Base-by-base conservation (phyloP, 2,329 filamentous ascomycete species). In the Fusarium sp. region DNA sequence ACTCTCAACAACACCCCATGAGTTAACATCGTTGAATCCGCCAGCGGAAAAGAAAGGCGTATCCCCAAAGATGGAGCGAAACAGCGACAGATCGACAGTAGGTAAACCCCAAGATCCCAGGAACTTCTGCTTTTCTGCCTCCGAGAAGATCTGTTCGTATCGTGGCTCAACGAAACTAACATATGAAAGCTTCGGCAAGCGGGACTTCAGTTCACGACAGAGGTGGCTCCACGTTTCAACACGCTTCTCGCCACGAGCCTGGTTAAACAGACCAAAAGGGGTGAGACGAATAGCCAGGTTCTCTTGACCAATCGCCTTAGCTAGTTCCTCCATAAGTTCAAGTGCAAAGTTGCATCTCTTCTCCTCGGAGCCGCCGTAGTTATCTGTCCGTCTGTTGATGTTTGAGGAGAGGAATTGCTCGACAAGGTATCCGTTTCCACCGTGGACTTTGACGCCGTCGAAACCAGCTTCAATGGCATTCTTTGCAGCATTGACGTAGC, bases 41-140 rank as follows among this genome's bases (percentile, higher is more conserved):
- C 88, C 88, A 0, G 86, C 88, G 0, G 87, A 85, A 69, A 90
- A 84, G 79, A 90, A 88, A 0, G 87, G 88, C 1, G 87, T 87
- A 11, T 81, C 79, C 5, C 84, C 84, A 58, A 89, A 86, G 66
- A 90, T 89, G 17, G 83, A 72, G 26, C 87, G 85, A 75, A 89
- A 88, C 6, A 80, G 63, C 13, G 82, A 82, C 4, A 89, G 81
- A 48, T 85, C 83, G 26, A 88, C 83, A 7, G 84, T 78, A 12
- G 78, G 54, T 11, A 89, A 77, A 5, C 84, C 84, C 86, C 86
- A 89, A 11, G 83, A 84, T 32, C 80, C 63, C 8, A 89, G 81
- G 73, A 87, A 86, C 36, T 80, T 77, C 34, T 87, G 84, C 74
- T 89, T 89, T 73, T 88, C 85, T 17, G 81, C 77, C 20, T 82